Percentiles rank a stretch among this genome's conserved stretches.
These are phyloP conservation scores for Parasarocladium wereldwijsianum DNA, from an alignment of 2,329 filamentous ascomycete species.

Conservation along the genomic window DNA sequence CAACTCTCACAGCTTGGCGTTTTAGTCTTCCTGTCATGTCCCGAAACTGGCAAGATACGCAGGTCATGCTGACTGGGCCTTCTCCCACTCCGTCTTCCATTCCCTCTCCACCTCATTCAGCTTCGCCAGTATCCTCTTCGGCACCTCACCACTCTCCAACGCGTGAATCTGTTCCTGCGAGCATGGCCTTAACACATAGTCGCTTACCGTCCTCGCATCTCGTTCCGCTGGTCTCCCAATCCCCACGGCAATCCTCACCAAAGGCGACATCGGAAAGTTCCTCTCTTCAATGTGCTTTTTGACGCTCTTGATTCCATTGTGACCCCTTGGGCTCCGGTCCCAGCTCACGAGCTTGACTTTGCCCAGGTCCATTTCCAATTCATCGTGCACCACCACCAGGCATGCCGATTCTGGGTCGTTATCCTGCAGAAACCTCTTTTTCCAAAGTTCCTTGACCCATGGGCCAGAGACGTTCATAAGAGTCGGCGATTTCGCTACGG, in stretches of 20 bases:
- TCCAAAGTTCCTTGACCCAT: conserved; percentile 53
- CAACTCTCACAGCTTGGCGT: too few relatives aligned
- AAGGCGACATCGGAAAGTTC: conserved; percentile 25
- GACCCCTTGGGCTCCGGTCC: conserved; percentile 49
- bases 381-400: conserved; percentile 77
- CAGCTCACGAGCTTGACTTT: conserved; percentile 50
- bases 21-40: too few relatives aligned
- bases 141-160: conserved; percentile 36
- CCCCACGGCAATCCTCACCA: conserved; percentile 59
- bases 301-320: conserved; percentile 62
- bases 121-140: conserved; percentile 34
- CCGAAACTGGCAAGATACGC: conserved; percentile 1
- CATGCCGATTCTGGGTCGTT: conserved; percentile 19
- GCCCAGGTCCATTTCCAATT: conserved; percentile 62
- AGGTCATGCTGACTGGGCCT: not conserved
- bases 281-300: conserved; percentile 30
- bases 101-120: conserved; percentile 30
- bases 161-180: conserved; percentile 30
- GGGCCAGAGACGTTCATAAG: conserved; percentile 77
- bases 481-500: conserved; percentile 58
- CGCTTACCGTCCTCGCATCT: conserved; percentile 50
- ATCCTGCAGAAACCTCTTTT: conserved; percentile 31
- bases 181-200: conserved; percentile 66
- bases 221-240: conserved; percentile 71
- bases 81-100: conserved; percentile 15